Evolutionary conservation across 805 yeast genomes (phyloP), one percentile per base, ranked within the genome.

Genomic region (Hanseniaspora vineae): DNA sequence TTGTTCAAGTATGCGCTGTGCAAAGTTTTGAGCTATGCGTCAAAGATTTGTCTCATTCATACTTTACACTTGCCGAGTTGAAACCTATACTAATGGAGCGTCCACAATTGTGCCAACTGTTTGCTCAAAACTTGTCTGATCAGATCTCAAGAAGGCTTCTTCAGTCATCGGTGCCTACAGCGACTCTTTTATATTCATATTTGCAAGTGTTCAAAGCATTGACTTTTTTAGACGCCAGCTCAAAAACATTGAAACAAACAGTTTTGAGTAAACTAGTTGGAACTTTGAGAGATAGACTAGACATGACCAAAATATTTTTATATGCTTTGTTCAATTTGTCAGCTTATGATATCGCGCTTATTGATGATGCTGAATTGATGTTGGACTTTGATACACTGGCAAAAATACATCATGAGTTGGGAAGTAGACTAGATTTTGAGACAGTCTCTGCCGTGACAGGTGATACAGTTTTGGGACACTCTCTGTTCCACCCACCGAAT

Each of bases 151-250:
- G 54, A 33, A 60, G 72, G 33, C 58, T 88, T 11, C 66, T 89
- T 18, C 92, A 86, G 55, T 82, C 95, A 3, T 95, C 96, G 18
- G 75, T 83, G 1, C 78, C 83, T 54, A 90, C 97, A 0, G 71
- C 73, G 4, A 85, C 80, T 45, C 78, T 87, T 8, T 73, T 90
- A 23, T 64, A 76, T 2, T 76, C 74, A 46, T 90, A 85, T 58
- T 78, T 84, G 3, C 75, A 78, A 14, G 77, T 89, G 1, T 81
- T 89, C 42, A 72, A 77, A 52, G 72, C 88, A 0, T 86, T 90
- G 50, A 60, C 81, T 29, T 65, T 80, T 0, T 68, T 92, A n/a
- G 97, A 90, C 56, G 94, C 95, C 6, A 33, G 9, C 9, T 71
- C 84, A 37, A 96, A 96, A 0, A 90, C 86, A 0, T 65, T 89